Conservation (phyloP, 129 eudicot genomes). For the Centrapalus pauciflorus region DNA sequence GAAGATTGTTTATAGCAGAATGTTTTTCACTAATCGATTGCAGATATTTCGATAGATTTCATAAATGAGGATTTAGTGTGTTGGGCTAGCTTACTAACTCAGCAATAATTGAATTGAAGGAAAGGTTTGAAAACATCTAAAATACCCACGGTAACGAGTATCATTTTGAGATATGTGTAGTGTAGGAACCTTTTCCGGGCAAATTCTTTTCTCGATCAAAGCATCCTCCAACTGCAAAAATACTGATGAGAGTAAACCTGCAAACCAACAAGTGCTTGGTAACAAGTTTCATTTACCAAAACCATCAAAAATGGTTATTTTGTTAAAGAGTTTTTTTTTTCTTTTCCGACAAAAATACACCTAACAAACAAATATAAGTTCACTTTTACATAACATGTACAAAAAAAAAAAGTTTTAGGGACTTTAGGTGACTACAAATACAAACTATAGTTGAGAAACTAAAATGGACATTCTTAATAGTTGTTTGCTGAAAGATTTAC, state of each 20-base stretch:
- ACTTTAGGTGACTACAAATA: no score
- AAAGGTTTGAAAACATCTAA: slow-evolving; percentile 28
- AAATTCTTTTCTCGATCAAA: slow-evolving; percentile 40
- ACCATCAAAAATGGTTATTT: no score
- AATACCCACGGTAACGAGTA: no score
- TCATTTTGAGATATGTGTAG: slow-evolving; percentile 7
- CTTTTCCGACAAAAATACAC: no score
- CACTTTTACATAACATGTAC: no score
- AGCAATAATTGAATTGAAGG: slow-evolving; percentile 81
- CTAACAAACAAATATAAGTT: no score
- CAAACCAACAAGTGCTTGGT: slow-evolving; percentile 13
- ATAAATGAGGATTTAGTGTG: slow-evolving; percentile 74
- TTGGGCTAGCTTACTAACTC: slow-evolving; percentile 59
- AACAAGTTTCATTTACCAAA: slow-evolving; percentile 1
- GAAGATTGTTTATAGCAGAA: slow-evolving; percentile 62
- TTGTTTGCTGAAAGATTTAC: no score
- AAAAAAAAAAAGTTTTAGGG: no score
- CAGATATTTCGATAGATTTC: slow-evolving; percentile 77
- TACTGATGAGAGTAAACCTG: slow-evolving; percentile 46
- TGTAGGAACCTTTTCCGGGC: slow-evolving; percentile 34
- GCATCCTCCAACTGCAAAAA: slow-evolving; percentile 53
- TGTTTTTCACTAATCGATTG: slow-evolving; percentile 50
- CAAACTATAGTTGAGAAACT: no score
- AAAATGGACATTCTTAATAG: no score
- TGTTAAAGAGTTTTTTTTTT: no score